Evolutionary conservation across 2,329 filamentous ascomycete genomes (phyloP).

Genomic region (Cordyceps farinosa): DNA sequence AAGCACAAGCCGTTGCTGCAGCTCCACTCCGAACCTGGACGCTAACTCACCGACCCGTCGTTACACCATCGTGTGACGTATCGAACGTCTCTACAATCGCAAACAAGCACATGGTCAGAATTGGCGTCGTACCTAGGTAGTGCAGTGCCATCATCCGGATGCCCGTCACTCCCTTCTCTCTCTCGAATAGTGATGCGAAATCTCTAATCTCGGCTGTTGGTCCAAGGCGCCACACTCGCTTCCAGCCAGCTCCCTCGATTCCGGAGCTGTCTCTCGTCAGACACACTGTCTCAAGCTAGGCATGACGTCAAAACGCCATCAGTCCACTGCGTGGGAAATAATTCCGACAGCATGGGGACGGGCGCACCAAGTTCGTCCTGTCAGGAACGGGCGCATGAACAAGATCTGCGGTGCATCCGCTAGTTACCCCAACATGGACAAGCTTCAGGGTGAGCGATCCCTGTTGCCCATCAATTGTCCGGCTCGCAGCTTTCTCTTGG

Average conservation of each 20-base stretch:
- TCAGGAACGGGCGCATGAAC: background rate
- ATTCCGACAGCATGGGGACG: background rate
- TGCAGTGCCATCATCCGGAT: background rate
- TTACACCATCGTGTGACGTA: background rate
- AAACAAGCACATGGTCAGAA: background rate
- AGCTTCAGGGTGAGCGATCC: background rate
- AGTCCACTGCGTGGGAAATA: background rate
- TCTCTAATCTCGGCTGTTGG: background rate
- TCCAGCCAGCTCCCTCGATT: background rate
- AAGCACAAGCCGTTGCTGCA: background rate
- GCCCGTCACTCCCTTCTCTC: background rate
- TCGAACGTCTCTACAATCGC: background rate
- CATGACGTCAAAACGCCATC: conserved; percentile 5
- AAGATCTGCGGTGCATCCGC: background rate
- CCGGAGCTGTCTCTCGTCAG: background rate
- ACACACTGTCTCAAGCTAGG: background rate
- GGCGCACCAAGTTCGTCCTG: background rate
- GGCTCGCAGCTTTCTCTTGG: background rate
- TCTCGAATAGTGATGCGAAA: background rate
- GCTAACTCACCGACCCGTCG: background rate
- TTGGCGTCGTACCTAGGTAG: too few relatives aligned
- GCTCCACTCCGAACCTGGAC: background rate
- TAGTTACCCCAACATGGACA: background rate
- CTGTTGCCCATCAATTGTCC: background rate
- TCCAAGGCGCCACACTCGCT: background rate